A percentile compares a stretch with the other conserved stretches of the same genome.
Evolutionary conservation across 192 early-diverging fungal genomes (phyloP).

Genomic region (Entomortierella beljakovae): DNA sequence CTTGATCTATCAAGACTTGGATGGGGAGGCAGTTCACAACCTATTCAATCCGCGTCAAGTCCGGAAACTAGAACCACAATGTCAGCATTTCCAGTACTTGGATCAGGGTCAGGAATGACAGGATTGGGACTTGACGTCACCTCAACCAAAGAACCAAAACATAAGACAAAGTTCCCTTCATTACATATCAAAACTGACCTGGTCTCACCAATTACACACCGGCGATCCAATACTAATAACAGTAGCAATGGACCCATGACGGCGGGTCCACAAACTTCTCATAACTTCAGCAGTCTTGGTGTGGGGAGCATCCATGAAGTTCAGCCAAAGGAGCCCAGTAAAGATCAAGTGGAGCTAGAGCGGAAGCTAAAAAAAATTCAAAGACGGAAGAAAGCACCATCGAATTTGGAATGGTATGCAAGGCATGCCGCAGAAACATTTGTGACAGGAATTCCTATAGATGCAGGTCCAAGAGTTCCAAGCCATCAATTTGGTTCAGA

Average conservation of each 20-base stretch:
- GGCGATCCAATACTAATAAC: slow-evolving; percentile 5
- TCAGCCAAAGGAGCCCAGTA: slow-evolving; percentile 20
- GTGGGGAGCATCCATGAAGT: slow-evolving; percentile 6
- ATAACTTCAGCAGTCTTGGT: background rate
- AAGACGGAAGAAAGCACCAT: slow-evolving; percentile 41
- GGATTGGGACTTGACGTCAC: background rate
- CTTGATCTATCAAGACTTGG: slow-evolving; percentile 23
- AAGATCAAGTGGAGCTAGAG: slow-evolving; percentile 42
- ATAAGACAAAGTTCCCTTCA: slow-evolving; percentile 20
- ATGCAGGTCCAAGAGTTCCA: background rate
- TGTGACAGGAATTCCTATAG: slow-evolving; percentile 22
- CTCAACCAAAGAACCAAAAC: slow-evolving; percentile 7
- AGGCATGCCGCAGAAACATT: slow-evolving; percentile 32
- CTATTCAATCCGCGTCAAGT: background rate
- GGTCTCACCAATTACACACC: background rate
- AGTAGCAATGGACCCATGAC: background rate
- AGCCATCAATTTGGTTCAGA: slow-evolving; percentile 15
- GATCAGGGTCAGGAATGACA: slow-evolving; percentile 1
- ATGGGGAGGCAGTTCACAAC: slow-evolving; percentile 2
- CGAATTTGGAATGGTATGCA: slow-evolving; percentile 44
- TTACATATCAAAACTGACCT: slow-evolving; percentile 48
- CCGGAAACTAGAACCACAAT: slow-evolving; percentile 10
- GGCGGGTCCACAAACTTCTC: background rate
- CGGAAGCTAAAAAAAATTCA: slow-evolving; percentile 48
- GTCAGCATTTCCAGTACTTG: slow-evolving; percentile 2